Evolutionary conservation across 2,329 filamentous ascomycete species (phyloP).

Genomic region (Ophiostoma triangulosporum): DNA sequence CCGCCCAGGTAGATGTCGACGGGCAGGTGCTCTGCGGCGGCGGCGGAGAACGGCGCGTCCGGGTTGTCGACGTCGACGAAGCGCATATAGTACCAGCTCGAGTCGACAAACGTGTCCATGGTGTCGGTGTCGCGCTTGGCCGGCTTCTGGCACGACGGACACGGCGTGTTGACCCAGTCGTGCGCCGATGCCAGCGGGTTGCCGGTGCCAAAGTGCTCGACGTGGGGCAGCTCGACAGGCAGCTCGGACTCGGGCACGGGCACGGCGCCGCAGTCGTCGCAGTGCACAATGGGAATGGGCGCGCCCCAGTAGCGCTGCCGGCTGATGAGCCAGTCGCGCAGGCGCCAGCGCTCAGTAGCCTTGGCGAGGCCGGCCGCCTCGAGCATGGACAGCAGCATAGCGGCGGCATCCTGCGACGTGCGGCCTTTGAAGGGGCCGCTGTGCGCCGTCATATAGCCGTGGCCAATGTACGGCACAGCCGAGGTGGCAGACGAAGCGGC

Average conservation of each 20-base stretch:
- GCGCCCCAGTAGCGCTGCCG: constrained; percentile 89
- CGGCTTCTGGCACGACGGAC: constrained; percentile 56
- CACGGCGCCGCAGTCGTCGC: constrained; percentile 59
- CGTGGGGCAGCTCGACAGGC: constrained; percentile 59
- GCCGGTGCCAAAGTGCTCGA: constrained; percentile 56
- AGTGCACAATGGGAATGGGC: constrained; percentile 82
- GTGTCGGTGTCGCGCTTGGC: constrained; percentile 82
- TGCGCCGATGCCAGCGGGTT: constrained; percentile 63
- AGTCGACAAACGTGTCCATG: constrained; percentile 94
- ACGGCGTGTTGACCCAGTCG: constrained; percentile 62
- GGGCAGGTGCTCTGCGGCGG: constrained; percentile 45
- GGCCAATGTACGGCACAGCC: constrained; percentile 43
- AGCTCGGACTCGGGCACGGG: constrained; percentile 65
- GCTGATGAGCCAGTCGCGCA: constrained; percentile 83
- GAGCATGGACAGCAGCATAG: constrained; percentile 45
- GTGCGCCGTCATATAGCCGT: constrained; percentile 53
- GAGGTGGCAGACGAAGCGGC: not conserved
- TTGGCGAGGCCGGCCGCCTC: constrained; percentile 44
- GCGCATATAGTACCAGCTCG: constrained; percentile 83
- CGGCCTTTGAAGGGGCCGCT: constrained; percentile 53
- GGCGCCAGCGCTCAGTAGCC: constrained; percentile 58
- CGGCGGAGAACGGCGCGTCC: constrained; percentile 44
- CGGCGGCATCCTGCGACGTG: constrained; percentile 46
- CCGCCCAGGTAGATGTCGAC: constrained; percentile 85
- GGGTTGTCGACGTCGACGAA: constrained; percentile 60